Base-by-base conservation (phyloP, 2,329 filamentous ascomycete genomes). In the Lecanosticta acicola region DNA sequence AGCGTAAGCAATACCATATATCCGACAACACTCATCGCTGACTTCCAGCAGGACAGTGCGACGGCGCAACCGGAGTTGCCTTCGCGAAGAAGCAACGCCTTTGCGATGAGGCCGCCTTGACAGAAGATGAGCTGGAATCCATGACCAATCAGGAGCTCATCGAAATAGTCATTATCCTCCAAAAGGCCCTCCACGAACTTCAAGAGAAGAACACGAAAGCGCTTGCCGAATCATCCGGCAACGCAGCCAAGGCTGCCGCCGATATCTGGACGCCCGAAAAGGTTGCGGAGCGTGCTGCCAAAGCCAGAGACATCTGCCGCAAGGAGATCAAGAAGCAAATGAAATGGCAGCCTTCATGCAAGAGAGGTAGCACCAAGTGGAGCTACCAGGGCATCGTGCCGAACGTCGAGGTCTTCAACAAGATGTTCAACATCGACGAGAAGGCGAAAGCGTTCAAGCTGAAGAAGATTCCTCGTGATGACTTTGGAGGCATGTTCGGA, bases 341-440 rank as follows among this genome's bases (percentile, higher is more conserved):
- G 38, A 46, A 46, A 34, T 46, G 43, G 43, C 43, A 46, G 19
- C 43, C 43, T 3, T 41, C 43, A 18, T 46, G 43, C 37, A 46
- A 41, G 38, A 40, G 10, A 11, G 37, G 43, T 17, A 18, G 13
- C 10, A 35, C 37, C 19, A 34, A 29, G 18, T 46, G 43, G 43
- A 41, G 37, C 19, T 46, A 35, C 32, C 17, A 39, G 32, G 38
- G 26, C 8, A 46, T 34, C 17, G 38, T 41, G 9, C 43, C 37
- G 18, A 16, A 35, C 26, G 13, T 3, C 5, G 43, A 46, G 5
- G 36, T 41, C 36, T 46, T n/a, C 32, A 20, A 46, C 29, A 2
- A 32, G 13, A 18, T 46, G 1, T 46, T 46, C 18, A 19, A 18
- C 17, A 24, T 35, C 19, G 37, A 46, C 16, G 19, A 29, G 13